Base-by-base conservation (phyloP, 2,329 filamentous ascomycete species). In the Ascochyta koolunga region DNA sequence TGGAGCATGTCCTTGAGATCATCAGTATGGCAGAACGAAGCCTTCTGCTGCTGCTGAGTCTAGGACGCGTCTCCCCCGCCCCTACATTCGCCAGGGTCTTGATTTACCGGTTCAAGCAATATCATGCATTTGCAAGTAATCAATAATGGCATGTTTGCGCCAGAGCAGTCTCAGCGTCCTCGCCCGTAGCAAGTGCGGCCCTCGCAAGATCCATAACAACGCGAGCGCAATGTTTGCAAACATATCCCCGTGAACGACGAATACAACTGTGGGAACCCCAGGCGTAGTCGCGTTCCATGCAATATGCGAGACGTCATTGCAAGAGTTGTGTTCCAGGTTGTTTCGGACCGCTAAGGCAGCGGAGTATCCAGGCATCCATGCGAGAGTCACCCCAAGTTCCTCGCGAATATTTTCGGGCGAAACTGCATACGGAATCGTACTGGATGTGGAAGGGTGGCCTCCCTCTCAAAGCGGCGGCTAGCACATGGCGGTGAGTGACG, bases 381-480 rank as follows among this genome's bases (percentile, higher is more conserved):
- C 50, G 47, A 45, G 44, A 16, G 39, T 44, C 53, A 54, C 36
- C 58, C 61, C 8, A 16, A 16, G 18, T 31, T 42, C 50, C 41
- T 41, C 50, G 41, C 39, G 21, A 44, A 24, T 25, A 41, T 54
- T 38, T 56, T 52, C 42, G 48, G 32, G 36, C 39, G 41, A 48
- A 21, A 37, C 21, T 49, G 60, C 64, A 62, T 66, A 50, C 61
- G 51, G 22, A 55, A 22, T 11, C 27, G 37, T 24, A 32, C 56
- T 49, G 33, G 40, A 62, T 54, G 19, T 38, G 56, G 60, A 51
- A 51, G 41, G 53, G n/a, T 29, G 40, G 66, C 66, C 60, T 61
- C 46, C 22, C 48, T 62, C 51, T 45, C 63, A 59, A 71, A 69
- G 69, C 68, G 70, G 59, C 66, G 57, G 65, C 58, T 56, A 60